These are phyloP conservation scores for Metschnikowia orientalis DNA, from an alignment of 805 yeast genomes.

Conservation along the genomic window DNA sequence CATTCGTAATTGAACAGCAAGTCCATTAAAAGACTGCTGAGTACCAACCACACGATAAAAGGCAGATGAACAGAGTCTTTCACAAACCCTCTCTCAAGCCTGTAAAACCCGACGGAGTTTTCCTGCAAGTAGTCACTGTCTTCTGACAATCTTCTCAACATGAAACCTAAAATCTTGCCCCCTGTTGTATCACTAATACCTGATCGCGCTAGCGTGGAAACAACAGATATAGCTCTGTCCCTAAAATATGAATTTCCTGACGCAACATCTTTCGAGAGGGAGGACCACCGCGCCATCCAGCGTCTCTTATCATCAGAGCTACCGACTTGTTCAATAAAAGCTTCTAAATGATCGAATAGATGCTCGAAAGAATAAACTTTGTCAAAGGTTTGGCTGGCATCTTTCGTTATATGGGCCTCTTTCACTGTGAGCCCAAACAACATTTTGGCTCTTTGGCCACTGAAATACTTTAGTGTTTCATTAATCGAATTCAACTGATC, in stretches of 20 bases:
- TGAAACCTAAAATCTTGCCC: conserved; percentile 26
- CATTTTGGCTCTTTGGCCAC: conserved; percentile 63
- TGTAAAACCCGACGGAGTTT: conserved; percentile 42
- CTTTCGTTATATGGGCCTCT: conserved; percentile 35
- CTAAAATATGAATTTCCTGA: conserved; percentile 58
- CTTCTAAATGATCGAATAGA: conserved; percentile 51
- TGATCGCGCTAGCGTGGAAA: conserved; percentile 62
- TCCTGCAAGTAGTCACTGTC: conserved; percentile 32
- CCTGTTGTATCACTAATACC: conserved; percentile 58
- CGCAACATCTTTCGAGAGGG: conserved; percentile 60
- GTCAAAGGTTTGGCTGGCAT: conserved; percentile 34
- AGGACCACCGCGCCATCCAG: conserved; percentile 65
- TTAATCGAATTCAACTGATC: conserved; percentile 40
- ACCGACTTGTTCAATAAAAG: conserved; percentile 48
- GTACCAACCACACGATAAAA: conserved; percentile 44
- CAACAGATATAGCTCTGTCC: conserved; percentile 60
- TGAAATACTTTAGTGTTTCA: conserved; percentile 42
- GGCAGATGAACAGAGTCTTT: conserved; percentile 43
- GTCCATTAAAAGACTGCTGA: conserved; percentile 9
- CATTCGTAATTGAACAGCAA: conserved; percentile 15
- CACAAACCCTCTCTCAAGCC: conserved; percentile 47
- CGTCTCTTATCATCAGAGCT: conserved; percentile 43
- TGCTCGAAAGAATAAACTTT: conserved; percentile 50
- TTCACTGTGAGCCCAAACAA: conserved; percentile 62
- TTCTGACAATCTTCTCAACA: conserved; percentile 18